Evolutionary conservation across 2,329 filamentous ascomycete genomes (phyloP).

Genomic region (Fusarium humuli): DNA sequence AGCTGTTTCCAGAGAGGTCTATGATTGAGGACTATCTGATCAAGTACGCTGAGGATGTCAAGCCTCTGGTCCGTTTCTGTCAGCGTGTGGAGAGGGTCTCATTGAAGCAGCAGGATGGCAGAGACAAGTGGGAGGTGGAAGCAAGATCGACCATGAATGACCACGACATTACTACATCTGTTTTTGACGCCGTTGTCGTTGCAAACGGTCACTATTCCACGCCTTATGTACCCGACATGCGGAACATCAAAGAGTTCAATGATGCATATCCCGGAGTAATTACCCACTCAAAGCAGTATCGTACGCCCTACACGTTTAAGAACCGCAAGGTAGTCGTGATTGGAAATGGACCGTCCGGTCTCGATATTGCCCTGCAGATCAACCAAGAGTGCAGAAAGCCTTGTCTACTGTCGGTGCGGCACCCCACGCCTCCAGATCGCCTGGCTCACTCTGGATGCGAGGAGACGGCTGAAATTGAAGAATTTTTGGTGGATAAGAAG

Average conservation of each 20-base stretch:
- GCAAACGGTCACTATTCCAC: slow-evolving; percentile 81
- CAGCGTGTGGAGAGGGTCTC: slow-evolving; percentile 74
- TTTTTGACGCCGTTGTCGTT: slow-evolving; percentile 80
- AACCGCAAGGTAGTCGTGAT: slow-evolving; percentile 84
- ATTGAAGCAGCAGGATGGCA: slow-evolving; percentile 43
- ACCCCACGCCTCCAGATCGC: slow-evolving; percentile 59
- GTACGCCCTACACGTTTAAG: slow-evolving; percentile 70
- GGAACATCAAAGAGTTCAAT: slow-evolving; percentile 70
- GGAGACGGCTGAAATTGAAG: slow-evolving; percentile 69
- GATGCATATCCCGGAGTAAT: slow-evolving; percentile 69
- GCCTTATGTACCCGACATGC: slow-evolving; percentile 73
- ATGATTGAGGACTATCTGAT: slow-evolving; percentile 80
- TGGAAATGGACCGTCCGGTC: slow-evolving; percentile 84
- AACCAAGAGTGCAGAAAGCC: slow-evolving; percentile 67
- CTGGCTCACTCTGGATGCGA: slow-evolving; percentile 60
- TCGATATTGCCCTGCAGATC: slow-evolving; percentile 86
- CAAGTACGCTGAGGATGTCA: slow-evolving; percentile 75
- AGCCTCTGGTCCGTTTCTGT: slow-evolving; percentile 74
- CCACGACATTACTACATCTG: slow-evolving; percentile 53
- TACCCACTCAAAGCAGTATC: slow-evolving; percentile 84
- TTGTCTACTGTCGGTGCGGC: slow-evolving; percentile 73
- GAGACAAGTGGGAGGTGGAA: slow-evolving; percentile 71
- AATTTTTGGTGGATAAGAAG: slow-evolving; percentile 64
- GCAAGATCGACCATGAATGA: slow-evolving; percentile 63
- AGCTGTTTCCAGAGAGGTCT: slow-evolving; percentile 79